Evolutionary conservation across 2,329 filamentous ascomycete species (phyloP), one percentile per base, ranked within the genome.

Genomic region (Ramularia endophylla): DNA sequence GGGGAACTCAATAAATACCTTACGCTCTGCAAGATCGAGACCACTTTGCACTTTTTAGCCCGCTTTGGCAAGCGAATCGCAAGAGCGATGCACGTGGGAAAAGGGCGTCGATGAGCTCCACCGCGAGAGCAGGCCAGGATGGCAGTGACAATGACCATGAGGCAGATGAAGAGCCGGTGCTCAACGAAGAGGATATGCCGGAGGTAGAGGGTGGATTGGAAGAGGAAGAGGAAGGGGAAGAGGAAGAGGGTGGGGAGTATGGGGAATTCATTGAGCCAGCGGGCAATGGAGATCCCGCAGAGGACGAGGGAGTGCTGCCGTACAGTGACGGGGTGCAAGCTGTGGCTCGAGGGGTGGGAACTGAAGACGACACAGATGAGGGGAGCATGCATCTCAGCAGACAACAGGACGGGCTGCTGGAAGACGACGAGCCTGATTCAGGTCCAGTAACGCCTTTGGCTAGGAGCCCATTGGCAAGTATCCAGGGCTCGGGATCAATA

Each of bases 401-500:
- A 35, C 41, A 41, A 19, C 38, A 40, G 15, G 44, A 41, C 3
- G 35, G 39, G 16, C 27, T 33, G 33, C 31, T 41, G 15, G 39
- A 44, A 27, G 36, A 42, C 28, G 38, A 43, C 6, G 42, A 36
- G 22, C 43, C 50, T 30, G 47, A 56, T 34, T 32, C 41, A 36
- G 51, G 43, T n/a, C 53, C 51, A 35, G 40, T 41, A 27, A 57
- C 53, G 13, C 53, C 56, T 6, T 35, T 32, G 12, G 36, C 38
- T 35, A 29, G 43, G 8, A 55, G 69, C 40, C 49, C 50, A 17
- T 40, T 73, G 28, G 78, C 75, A 32, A 94, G 86, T 57, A 83
- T 83, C 6, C 73, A 77, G 37, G 80, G 76, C 50, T 88, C 84
- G 11, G 63, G 80, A 43, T 94, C 87, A 4, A 81, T 80, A 18